Base-by-base conservation (phyloP, 805 yeast genomes). In the Spathaspora sp. region DNA sequence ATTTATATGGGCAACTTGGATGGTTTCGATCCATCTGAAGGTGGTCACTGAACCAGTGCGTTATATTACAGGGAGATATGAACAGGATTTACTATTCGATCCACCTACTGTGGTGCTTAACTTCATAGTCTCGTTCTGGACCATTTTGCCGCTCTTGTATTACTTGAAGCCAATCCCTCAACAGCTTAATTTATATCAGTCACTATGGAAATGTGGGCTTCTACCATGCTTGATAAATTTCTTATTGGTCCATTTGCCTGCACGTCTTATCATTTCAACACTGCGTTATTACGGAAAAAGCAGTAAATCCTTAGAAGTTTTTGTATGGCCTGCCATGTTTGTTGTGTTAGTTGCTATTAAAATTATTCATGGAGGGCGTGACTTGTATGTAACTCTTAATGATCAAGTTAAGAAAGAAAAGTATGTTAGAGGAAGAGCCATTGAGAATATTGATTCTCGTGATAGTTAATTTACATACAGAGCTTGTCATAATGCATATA, bases 401-500 rank as follows among this genome's bases (percentile, higher is more conserved):
- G 75, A 76, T 46, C 73, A 74, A 56, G 82, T 83, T n/a, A 81
- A 78, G 59, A 80, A 80, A 52, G 84, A 82, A 56, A 73, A 75
- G 53, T 83, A 81, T 53, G 81, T 82, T 11, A 73, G 74, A 48
- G 86, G 86, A 1, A 76, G 81, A 57, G 78, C 83, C 3, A 69
- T 81, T 50, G 81, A 79, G 56, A 79, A 77, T 49, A 35, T 45
- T 29, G 54, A 62, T 40, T n/a, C 16, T 12, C 40, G 5, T 7
- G 17, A 35, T 7, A 31, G n/a, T 31, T 31, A 31, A 31, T 31
- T 31, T 31, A 31, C 35, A 31, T 35, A 35, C 18, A 9, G 4
- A 29, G 11, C n/a, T n/a, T n/a, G n/a, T n/a, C 32, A 29, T 29
- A 7, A 35, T 35, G 14, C 18, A 35, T n/a, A 35, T 35, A 35